Base-by-base conservation (phyloP, 2,329 filamentous ascomycete species). In the Microdochium nivale region DNA sequence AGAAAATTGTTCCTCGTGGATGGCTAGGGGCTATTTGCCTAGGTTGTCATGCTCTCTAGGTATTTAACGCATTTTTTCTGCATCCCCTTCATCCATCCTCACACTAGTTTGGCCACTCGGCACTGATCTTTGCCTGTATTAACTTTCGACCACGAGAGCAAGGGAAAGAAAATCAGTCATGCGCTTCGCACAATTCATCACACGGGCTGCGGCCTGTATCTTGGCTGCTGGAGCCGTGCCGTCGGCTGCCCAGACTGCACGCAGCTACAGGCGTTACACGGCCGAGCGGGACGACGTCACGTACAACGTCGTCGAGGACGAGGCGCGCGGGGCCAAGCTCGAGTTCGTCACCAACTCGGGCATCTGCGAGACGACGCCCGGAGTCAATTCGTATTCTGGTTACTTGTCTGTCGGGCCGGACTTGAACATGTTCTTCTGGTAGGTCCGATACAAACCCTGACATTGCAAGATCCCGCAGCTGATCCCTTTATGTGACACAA, bases 291-390 rank as follows among this genome's bases (percentile, higher is more conserved):
- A 56, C 50, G 55, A 56, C 9, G 25, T 57, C 25, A 49, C 52
- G 19, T 72, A 72, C 56, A 74, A 67, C 16, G 66, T 77, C 33
- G 77, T 76, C 53, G 68, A 77, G 54, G 74, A 78, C 59, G 67
- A 67, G n/a, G 68, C 67, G 1, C 76, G 74, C 1, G 67, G 65
- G 40, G 67, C 70, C 1, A 71, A 62, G 25, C 56, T 79, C 46
- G 68, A 74, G 23, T 77, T 71, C 52, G 74, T 79, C 25, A 71
- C 69, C 24, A 77, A 79, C 56, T 77, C 75, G 0, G 67, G 75
- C 46, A 68, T 76, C 51, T 78, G 75, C 56, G 75, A 78, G 61
- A 77, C 73, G 0, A 78, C 74, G 0, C 65, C 67, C 0, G 71
- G 72, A 1, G 75, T 78, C 2, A 77, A 73, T 27, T 72, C 74